Evolutionary conservation across 352 stramenopile species (phyloP).

Genomic region (Hyaloperonospora brassicae): DNA sequence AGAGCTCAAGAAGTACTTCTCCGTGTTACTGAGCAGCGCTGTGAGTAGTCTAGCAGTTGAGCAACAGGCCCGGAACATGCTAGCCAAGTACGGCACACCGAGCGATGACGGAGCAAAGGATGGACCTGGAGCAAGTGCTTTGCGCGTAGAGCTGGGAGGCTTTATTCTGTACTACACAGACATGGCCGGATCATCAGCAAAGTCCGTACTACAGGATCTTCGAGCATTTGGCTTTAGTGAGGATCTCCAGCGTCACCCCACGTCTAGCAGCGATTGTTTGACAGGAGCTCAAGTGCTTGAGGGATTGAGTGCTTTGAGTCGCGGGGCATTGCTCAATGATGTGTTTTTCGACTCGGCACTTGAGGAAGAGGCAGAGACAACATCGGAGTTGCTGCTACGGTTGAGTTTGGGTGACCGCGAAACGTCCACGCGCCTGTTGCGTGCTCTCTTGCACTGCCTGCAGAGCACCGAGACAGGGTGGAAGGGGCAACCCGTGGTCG

Average conservation of each 20-base stretch:
- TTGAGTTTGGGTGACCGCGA: constrained; percentile 53
- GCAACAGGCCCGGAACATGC: constrained; percentile 56
- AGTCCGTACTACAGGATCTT: constrained; percentile 75
- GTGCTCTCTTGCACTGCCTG: constrained; percentile 67
- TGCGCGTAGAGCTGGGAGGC: constrained; percentile 54
- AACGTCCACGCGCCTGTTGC: constrained; percentile 55
- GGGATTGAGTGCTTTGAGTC: constrained; percentile 49
- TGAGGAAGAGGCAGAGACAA: constrained; percentile 81
- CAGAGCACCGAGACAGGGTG: constrained; percentile 77
- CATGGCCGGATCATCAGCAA: constrained; percentile 55
- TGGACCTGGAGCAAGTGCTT: constrained; percentile 24
- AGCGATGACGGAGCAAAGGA: constrained; percentile 12
- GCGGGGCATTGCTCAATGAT: constrained; percentile 55
- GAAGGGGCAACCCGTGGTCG: constrained; percentile 80
- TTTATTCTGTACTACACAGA: constrained; percentile 84
- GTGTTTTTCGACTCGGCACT: constrained; percentile 82
- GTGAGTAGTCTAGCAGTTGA: constrained; percentile 40
- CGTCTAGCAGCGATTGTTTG: constrained; percentile 15
- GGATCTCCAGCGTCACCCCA: constrained; percentile 51
- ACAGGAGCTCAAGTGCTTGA: constrained; percentile 39
- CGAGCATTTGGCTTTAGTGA: constrained; percentile 77
- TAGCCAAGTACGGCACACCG: constrained; percentile 57
- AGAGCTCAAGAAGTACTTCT: constrained; percentile 63
- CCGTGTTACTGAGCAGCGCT: constrained; percentile 55
- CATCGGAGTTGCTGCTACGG: constrained; percentile 61